Conservation (phyloP, 495 filamentous ascomycete species). For the Aspergillus panamensis region DNA sequence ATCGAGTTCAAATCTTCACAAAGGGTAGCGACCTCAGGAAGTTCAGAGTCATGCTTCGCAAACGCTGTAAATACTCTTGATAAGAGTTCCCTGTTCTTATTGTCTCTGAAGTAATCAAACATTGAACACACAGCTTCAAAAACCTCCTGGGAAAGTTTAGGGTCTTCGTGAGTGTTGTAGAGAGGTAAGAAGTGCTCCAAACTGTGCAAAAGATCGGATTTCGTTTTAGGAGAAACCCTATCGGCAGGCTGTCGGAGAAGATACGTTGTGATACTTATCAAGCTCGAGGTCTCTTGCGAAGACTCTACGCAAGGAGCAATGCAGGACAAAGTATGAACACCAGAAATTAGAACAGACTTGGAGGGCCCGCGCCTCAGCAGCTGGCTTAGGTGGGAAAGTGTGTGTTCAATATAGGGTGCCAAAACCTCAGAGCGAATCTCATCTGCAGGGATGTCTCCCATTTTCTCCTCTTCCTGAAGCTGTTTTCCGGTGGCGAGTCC, state of each 20-base stretch:
- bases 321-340: conserved; percentile 70
- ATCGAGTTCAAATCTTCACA: conserved; percentile 81
- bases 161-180: conserved; percentile 50
- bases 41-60: conserved; percentile 55
- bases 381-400: conserved; percentile 62
- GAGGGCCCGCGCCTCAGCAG: conserved; percentile 68
- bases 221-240: conserved; percentile 76
- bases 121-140: conserved; percentile 68
- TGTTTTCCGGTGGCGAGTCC: conserved; percentile 48
- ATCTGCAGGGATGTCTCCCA: conserved; percentile 45
- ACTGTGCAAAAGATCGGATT: conserved; percentile 71
- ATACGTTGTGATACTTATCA: conserved; percentile 72
- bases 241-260: conserved; percentile 79
- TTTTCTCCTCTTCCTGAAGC: conserved; percentile 44
- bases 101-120: conserved; percentile 84
- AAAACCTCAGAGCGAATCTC: conserved; percentile 62
- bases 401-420: conserved; percentile 62
- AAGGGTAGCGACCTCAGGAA: conserved; percentile 61
- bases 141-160: conserved; percentile 40
- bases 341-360: conserved; percentile 70
- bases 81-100: conserved; percentile 64
- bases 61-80: conserved; percentile 69
- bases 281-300: conserved; percentile 62
- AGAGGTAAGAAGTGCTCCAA: conserved; percentile 71
- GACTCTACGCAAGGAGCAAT: conserved; percentile 71